Conservation (phyloP, 169 alveolate species). For the Neospora caninum region DNA sequence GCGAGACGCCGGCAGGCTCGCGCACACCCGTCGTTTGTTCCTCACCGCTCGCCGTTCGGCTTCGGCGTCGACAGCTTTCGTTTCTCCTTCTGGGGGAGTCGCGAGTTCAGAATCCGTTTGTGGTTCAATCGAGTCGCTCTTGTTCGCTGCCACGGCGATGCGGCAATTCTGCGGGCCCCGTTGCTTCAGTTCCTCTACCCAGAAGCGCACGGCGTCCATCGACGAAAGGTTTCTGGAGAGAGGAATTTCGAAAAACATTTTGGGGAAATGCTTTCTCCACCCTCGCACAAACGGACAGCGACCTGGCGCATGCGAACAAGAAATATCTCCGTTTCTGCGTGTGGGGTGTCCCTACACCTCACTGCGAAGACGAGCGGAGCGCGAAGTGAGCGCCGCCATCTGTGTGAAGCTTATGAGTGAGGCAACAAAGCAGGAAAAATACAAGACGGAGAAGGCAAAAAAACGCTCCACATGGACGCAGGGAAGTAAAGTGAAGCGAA, state of each 20-base stretch:
- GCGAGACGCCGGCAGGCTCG: too few relatives aligned
- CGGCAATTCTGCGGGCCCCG: slow-evolving; percentile 78
- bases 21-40: background rate
- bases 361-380: too few relatives aligned
- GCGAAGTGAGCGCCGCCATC: too few relatives aligned
- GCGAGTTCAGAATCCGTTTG: background rate
- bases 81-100: background rate
- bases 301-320: too few relatives aligned
- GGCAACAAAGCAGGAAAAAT: too few relatives aligned
- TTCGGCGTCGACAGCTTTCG: background rate
- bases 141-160: slow-evolving; percentile 80
- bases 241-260: background rate
- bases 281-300: background rate
- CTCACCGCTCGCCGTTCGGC: background rate
- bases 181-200: slow-evolving; percentile 79
- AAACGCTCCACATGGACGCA: background rate
- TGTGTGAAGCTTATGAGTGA: too few relatives aligned
- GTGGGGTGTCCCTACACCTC: too few relatives aligned
- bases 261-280: background rate
- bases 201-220: slow-evolving; percentile 75
- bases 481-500: too few relatives aligned
- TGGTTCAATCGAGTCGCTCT: slow-evolving; percentile 67
- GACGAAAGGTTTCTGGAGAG: slow-evolving; percentile 69
- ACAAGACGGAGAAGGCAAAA: background rate
- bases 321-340: too few relatives aligned